These are phyloP conservation scores for Cyclotella kingstonii DNA, from an alignment of 108 stramenopile species.

Conservation along the genomic window DNA sequence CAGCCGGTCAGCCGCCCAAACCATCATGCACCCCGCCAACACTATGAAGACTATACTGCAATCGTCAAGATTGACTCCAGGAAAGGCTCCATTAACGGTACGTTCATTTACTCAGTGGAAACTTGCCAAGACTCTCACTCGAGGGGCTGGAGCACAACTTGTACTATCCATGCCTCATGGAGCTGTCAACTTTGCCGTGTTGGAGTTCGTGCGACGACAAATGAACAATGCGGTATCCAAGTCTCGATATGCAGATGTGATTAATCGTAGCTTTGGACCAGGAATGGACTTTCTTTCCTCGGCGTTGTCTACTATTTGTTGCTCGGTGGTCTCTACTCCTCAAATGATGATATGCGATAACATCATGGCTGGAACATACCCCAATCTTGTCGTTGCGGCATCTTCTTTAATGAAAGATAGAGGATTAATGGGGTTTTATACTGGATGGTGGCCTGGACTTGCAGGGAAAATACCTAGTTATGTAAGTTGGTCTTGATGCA, in stretches of 20 bases:
- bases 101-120: conserved; percentile 48
- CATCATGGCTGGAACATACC: conserved; percentile 96
- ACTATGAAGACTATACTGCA: conserved; percentile 97
- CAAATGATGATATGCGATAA: conserved; percentile 97
- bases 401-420: conserved; percentile 52
- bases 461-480: conserved; percentile 95
- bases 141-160: conserved; percentile 95
- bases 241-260: conserved; percentile 41
- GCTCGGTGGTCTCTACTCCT: conserved; percentile 88
- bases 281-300: conserved; percentile 92
- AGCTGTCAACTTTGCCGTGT: conserved; percentile 94
- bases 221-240: conserved; percentile 57
- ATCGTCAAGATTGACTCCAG: conserved; percentile 46
- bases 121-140: conserved; percentile 63
- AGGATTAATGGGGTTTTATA: conserved; percentile 90
- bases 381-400: conserved; percentile 68
- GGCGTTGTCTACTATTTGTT: conserved; percentile 87
- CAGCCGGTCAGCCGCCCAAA: conserved; percentile 85
- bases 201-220: conserved; percentile 78
- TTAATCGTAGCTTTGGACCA: conserved; percentile 59
- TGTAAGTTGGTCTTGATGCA: conserved; percentile 45
- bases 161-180: conserved; percentile 93
- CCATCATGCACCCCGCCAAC: conserved; percentile 81
- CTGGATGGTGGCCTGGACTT: conserved; percentile 95
- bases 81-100: conserved; percentile 46